phyloP scores from a whole-genome alignment of 208 protist genomes.

The Phytomonas francai region DNA sequence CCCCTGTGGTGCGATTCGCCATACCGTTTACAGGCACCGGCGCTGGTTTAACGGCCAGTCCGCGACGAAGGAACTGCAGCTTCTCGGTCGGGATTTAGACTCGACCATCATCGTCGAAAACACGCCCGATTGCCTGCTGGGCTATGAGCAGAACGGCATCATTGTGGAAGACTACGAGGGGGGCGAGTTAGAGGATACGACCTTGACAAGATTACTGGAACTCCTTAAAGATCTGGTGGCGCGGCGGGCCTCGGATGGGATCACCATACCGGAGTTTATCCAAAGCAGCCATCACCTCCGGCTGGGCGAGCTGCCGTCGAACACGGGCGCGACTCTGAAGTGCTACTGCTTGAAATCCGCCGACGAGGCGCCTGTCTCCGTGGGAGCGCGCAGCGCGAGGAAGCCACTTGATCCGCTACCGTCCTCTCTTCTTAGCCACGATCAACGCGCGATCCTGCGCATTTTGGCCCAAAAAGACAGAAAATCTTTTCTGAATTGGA shows the following conservation, averaged over 20 bases:
- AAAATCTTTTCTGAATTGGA: neutral
- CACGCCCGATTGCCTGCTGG: slow-evolving; percentile 84
- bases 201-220: slow-evolving; percentile 47
- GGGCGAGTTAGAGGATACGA: slow-evolving; percentile 83
- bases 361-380: slow-evolving; percentile 11
- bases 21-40: slow-evolving; percentile 75
- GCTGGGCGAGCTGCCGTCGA: slow-evolving; percentile 42
- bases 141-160: slow-evolving; percentile 81
- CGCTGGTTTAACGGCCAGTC: slow-evolving; percentile 58
- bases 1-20: slow-evolving; percentile 35
- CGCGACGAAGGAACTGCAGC: slow-evolving; percentile 70
- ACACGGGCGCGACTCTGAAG: slow-evolving; percentile 49
- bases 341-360: slow-evolving; percentile 61
- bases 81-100: slow-evolving; percentile 71
- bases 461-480: neutral
- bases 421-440: neutral
- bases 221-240: slow-evolving; percentile 68
- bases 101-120: slow-evolving; percentile 86
- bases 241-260: slow-evolving; percentile 23
- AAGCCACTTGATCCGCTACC: neutral
- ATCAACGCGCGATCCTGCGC: neutral
- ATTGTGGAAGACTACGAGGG: slow-evolving; percentile 88
- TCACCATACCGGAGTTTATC: slow-evolving; percentile 74
- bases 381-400: neutral
- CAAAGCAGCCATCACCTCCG: slow-evolving; percentile 25